Evolutionary conservation across 495 filamentous ascomycete species (phyloP), one percentile per base, ranked within the genome.

Genomic region (Penicillium verhagenii): DNA sequence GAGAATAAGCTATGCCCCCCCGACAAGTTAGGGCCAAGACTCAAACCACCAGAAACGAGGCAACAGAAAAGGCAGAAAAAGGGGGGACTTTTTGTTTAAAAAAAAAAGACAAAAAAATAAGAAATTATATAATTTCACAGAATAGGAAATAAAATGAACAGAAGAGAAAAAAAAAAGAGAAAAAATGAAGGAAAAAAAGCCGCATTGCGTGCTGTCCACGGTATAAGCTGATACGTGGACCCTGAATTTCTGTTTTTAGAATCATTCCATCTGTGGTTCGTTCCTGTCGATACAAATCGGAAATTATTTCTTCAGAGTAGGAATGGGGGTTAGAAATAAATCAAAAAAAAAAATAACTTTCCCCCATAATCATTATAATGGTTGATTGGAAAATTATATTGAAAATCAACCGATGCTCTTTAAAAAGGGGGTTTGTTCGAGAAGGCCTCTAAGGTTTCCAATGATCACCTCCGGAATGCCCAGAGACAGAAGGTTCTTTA

Each of bases 231-330:
- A 43, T 42, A 58, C 65, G 57, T 68, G 65, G 59, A 68, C 65
- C 65, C 63, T 63, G 65, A 62, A 60, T 63, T 48, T 29, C 65
- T 67, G 65, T 67, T 67, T 68, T 68, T 66, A 68, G 65, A 21
- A 63, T 29, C 43, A 58, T 56, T 57, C 47, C 61, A 62, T 52
- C 50, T 44, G 50, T 65, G 59, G 62, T 67, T 63, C 62, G 59
- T 57, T 54, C 48, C 57, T 35, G 33, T 35, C 7, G 33, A 35
- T n/a, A 28, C n/a, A 45, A 21, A 16, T 45, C 23, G 23, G 6
- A 47, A 26, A 3, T 21, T 24, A 4, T 44, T 21, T 9, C n/a
- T n/a, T n/a, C n/a, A n/a, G n/a, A n/a, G n/a, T n/a, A n/a, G n/a
- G 37, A 39, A 39, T 9, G 6, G 14, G 37, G 18, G 3, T n/a